Evolutionary conservation across 164 flowering plant genomes (phyloP), one percentile per base, ranked within the genome.

Genomic region (Piper longum): DNA sequence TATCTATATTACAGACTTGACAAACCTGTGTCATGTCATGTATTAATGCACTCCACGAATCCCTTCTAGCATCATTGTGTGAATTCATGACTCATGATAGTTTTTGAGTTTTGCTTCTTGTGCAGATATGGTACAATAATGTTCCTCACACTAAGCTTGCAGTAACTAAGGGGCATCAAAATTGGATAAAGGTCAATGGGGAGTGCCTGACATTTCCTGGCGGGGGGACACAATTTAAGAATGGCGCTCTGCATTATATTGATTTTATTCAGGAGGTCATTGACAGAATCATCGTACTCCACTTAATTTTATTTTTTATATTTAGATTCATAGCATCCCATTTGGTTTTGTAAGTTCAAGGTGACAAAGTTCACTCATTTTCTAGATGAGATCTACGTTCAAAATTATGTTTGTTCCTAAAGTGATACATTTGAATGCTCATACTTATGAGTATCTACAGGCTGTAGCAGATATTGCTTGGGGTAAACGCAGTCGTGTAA

Each of bases 141-240:
- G 96, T 90, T 75, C 97, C 97, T 57, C 99, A 90, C 71, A 87
- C 91, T 61, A 79, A 80, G 75, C 95, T 93, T 67, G 99, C 89
- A 13, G 78, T 73, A 62, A 11, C 79, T 42, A 93, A 93, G 74
- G 99, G 99, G 61, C 97, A 88, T 64, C 99, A 93, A 67, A 93
- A 93, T 72, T 93, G 99, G 99, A 95, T 93, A 48, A 90, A 93
- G 74, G 85, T 87, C 67, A 64, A 74, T 55, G 97, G 97, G 4
- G 95, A 93, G 63, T 88, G 77, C 72, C 95, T 90, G 54, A 87
- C 86, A 48, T 93, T 93, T 74, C 97, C 99, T 63, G 99, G 97
- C 65, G 99, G 97, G 60, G 99, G 99, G 59, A 93, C 99, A 69
- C 99, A 93, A 71, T 90, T 93, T 65, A 84, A 85, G 82, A 78